Conservation (phyloP, 345 rosid genomes). For the Brassica cretica region DNA sequence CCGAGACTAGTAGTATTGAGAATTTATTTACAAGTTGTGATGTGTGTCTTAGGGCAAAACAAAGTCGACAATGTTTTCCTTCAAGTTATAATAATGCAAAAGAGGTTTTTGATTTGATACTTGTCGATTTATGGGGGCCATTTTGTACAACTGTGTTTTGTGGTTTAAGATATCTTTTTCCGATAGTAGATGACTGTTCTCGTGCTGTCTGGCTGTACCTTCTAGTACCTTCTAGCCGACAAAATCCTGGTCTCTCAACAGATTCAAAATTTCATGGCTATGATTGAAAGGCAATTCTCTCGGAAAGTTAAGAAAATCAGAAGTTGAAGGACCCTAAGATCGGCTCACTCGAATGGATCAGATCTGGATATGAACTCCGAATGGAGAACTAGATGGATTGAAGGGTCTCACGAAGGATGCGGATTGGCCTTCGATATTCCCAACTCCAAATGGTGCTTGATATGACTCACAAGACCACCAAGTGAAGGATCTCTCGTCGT, state of each 20-base stretch:
- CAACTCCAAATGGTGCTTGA: no score
- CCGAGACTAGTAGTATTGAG: background rate
- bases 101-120: background rate
- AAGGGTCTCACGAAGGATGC: no score
- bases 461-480: no score
- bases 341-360: no score
- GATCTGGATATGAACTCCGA: no score
- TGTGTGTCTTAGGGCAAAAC: background rate
- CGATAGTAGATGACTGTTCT: background rate
- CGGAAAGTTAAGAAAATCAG: background rate
- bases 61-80: background rate
- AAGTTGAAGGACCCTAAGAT: no score
- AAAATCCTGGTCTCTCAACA: background rate
- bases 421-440: no score
- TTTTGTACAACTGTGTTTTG: background rate
- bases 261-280: background rate
- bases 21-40: background rate
- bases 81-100: background rate
- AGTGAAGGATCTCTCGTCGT: no score
- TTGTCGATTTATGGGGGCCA: background rate
- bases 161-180: background rate
- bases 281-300: background rate
- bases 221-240: background rate
- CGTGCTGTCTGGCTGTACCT: background rate
- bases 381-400: no score